phyloP scores from a whole-genome alignment of 1,284 basidiomycete genomes.

The Sporisorium iseilematis-ciliati region DNA sequence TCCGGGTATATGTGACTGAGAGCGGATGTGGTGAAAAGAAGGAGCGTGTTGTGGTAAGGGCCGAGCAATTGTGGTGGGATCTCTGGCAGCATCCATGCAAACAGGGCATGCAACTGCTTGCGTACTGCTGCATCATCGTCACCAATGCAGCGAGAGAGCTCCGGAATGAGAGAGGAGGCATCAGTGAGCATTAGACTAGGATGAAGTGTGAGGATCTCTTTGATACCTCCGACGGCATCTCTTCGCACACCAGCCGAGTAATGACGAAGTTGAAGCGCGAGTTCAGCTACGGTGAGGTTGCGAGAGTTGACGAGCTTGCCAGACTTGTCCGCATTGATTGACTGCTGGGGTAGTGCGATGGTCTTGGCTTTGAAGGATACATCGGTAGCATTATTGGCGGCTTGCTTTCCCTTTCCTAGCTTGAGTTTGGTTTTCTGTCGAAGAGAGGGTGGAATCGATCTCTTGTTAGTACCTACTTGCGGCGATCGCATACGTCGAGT shows the following conservation, averaged over 20 bases:
- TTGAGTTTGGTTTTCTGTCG: conserved; percentile 92
- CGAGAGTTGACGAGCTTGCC: conserved; percentile 49
- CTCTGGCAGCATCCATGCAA: conserved; percentile 80
- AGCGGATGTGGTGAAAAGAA: conserved; percentile 87
- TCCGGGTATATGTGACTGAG: conserved; percentile 95
- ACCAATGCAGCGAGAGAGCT: conserved; percentile 78
- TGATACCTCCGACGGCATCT: conserved; percentile 84
- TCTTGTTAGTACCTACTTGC: conserved; percentile 6
- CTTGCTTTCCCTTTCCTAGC: conserved; percentile 91
- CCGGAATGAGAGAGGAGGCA: conserved; percentile 77
- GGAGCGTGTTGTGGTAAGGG: conserved; percentile 80
- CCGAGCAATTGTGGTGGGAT: conserved; percentile 74
- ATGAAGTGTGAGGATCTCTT: conserved; percentile 81
- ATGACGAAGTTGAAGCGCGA: conserved; percentile 84
- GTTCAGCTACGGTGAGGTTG: conserved; percentile 82
- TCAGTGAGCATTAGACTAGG: conserved; percentile 75
- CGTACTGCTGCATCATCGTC: conserved; percentile 74
- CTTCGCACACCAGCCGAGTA: conserved; percentile 81
- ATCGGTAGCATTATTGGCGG: conserved; percentile 86
- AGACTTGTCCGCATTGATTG: conserved; percentile 60
- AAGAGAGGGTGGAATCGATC: background rate
- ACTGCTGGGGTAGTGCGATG: conserved; percentile 59
- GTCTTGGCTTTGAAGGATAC: conserved; percentile 90
- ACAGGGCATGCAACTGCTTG: conserved; percentile 71
- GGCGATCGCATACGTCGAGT: too few relatives aligned